phyloP scores from a whole-genome alignment of 805 yeast genomes.

The Dipodascopsis tothii region DNA sequence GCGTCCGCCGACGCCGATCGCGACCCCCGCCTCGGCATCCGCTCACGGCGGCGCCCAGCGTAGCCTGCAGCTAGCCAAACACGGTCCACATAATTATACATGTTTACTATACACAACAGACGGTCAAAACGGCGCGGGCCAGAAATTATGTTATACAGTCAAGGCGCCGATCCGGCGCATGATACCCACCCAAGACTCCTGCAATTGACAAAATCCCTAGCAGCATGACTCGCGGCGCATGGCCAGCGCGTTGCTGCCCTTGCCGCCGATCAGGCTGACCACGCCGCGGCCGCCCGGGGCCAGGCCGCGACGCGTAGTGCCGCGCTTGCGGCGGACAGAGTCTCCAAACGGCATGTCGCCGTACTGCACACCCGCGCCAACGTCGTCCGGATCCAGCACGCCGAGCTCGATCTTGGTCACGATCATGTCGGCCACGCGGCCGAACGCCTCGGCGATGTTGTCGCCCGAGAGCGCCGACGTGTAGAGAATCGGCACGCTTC shows the following conservation, averaged over 20 bases:
- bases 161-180: too few relatives aligned
- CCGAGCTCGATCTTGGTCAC: slow-evolving; percentile 44
- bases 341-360: slow-evolving; percentile 40
- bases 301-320: slow-evolving; percentile 6
- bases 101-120: too few relatives aligned
- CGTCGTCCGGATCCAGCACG: slow-evolving; percentile 41
- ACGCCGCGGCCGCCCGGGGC: slow-evolving; percentile 12
- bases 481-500: slow-evolving; percentile 35
- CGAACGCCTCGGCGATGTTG: slow-evolving; percentile 39
- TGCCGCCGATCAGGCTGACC: slow-evolving; percentile 23
- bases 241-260: slow-evolving; percentile 22
- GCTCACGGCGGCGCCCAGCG: too few relatives aligned
- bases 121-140: too few relatives aligned
- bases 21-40: too few relatives aligned
- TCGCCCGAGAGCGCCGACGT: slow-evolving; percentile 39
- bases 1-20: too few relatives aligned
- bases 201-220: too few relatives aligned
- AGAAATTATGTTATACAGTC: too few relatives aligned
- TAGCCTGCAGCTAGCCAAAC: too few relatives aligned
- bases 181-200: too few relatives aligned
- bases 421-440: slow-evolving; percentile 35
- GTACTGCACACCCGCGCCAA: slow-evolving; percentile 44
- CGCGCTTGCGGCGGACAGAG: slow-evolving; percentile 6
- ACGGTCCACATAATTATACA: too few relatives aligned
- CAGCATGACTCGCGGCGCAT: slow-evolving; percentile 20